Percentiles rank a stretch among this genome's conserved stretches.
These are phyloP conservation scores for Botryosphaeria dothidea DNA, from an alignment of 2,329 filamentous ascomycete genomes.

Conservation along the genomic window DNA sequence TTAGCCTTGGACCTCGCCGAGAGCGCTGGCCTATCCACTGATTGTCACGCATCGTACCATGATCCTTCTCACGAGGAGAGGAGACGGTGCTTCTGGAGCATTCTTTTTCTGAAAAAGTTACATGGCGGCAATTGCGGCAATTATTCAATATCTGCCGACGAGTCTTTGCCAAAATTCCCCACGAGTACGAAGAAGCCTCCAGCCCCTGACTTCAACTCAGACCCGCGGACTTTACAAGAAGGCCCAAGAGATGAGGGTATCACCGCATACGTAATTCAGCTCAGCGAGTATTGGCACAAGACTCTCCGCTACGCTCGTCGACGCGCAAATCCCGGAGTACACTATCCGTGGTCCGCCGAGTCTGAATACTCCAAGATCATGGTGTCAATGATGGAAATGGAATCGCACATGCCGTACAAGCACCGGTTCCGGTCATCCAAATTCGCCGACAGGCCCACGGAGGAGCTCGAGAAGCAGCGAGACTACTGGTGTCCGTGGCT, in stretches of 20 bases:
- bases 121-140: slow-evolving; percentile 29
- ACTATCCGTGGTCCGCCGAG: slow-evolving; percentile 51
- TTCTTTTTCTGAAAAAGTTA: slow-evolving; percentile 33
- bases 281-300: slow-evolving; percentile 52
- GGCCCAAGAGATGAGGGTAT: slow-evolving; percentile 41
- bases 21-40: slow-evolving; percentile 46
- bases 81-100: slow-evolving; percentile 36
- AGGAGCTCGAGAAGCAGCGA: slow-evolving; percentile 47
- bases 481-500: slow-evolving; percentile 58
- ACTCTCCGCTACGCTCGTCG: slow-evolving; percentile 50
- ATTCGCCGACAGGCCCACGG: slow-evolving; percentile 44
- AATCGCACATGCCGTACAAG: slow-evolving; percentile 52
- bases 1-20: slow-evolving; percentile 49
- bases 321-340: slow-evolving; percentile 44
- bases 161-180: slow-evolving; percentile 39
- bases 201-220: slow-evolving; percentile 25
- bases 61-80: slow-evolving; percentile 30
- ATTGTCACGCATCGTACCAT: slow-evolving; percentile 26
- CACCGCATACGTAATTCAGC: slow-evolving; percentile 47
- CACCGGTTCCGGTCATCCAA: slow-evolving; percentile 54
- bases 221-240: slow-evolving; percentile 17
- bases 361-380: slow-evolving; percentile 57
- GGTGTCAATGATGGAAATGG: slow-evolving; percentile 53
- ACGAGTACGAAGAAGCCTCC: slow-evolving; percentile 36
- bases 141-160: slow-evolving; percentile 39